These are phyloP conservation scores for Ophiostoma pallidulum DNA, from an alignment of 2,329 filamentous ascomycete genomes.

Conservation along the genomic window DNA sequence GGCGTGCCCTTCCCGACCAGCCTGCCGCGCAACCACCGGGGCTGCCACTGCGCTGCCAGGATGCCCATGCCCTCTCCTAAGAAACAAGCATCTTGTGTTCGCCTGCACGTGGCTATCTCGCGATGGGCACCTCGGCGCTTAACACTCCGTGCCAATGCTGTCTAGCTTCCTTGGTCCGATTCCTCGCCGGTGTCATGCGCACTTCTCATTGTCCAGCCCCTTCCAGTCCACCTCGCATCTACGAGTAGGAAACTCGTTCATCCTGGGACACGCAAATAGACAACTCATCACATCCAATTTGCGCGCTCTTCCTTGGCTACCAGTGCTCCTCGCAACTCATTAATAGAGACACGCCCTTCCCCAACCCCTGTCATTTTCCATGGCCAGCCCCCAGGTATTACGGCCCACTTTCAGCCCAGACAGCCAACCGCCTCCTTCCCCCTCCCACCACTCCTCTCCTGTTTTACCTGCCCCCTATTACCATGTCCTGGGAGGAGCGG, in stretches of 20 bases:
- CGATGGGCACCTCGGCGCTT: not conserved
- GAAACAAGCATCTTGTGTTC: not conserved
- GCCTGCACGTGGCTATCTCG: not conserved
- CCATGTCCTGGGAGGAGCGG: too few relatives aligned
- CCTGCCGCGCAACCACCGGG: not conserved
- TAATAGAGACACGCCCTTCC: too few relatives aligned
- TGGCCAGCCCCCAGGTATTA: not conserved
- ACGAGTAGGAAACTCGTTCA: too few relatives aligned
- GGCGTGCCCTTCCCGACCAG: not conserved
- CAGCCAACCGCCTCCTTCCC: slow-evolving; percentile 2
- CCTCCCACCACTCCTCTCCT: slow-evolving; percentile 5
- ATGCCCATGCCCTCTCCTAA: not conserved
- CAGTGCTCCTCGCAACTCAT: too few relatives aligned
- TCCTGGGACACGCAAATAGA: too few relatives aligned
- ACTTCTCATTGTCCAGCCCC: not conserved
- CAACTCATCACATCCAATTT: too few relatives aligned
- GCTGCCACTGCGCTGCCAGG: not conserved
- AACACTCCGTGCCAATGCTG: too few relatives aligned
- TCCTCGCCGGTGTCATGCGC: not conserved
- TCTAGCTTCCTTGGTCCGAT: too few relatives aligned
- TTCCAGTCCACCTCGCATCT: not conserved
- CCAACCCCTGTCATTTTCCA: not conserved
- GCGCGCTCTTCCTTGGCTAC: too few relatives aligned
- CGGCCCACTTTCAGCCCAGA: slow-evolving; percentile 2
- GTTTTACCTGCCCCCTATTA: not conserved